A percentile compares a stretch with the other conserved stretches of the same genome.
Evolutionary conservation across 306 rosid genomes (phyloP).

Genomic region (Vigna nakashimae): DNA sequence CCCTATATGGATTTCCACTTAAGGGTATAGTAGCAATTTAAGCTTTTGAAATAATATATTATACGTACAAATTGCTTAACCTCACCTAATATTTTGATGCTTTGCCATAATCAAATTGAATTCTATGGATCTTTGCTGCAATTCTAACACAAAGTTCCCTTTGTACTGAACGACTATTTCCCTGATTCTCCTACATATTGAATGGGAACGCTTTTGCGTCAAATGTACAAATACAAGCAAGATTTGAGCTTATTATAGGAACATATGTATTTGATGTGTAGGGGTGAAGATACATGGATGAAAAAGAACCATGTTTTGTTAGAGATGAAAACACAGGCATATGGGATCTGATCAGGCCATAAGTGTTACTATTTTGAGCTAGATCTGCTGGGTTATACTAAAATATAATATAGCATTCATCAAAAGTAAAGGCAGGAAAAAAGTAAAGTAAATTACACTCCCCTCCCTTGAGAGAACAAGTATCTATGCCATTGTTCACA

Average conservation of each 20-base stretch:
- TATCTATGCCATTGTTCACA: no score
- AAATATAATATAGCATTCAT: not conserved
- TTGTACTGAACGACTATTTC: not conserved
- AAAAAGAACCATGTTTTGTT: not conserved
- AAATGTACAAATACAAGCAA: constrained; percentile 1
- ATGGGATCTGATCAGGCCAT: not conserved
- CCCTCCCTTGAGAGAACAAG: no score
- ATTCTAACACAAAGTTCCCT: constrained; percentile 17
- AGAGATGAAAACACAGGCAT: not conserved
- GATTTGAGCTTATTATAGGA: not conserved
- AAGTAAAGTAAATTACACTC: not conserved
- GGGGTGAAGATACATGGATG: not conserved
- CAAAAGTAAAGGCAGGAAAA: not conserved
- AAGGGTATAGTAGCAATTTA: not conserved
- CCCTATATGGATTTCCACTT: not conserved
- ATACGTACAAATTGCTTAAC: not conserved
- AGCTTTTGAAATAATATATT: constrained; percentile 9
- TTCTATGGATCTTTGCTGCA: constrained; percentile 30
- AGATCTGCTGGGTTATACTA: not conserved
- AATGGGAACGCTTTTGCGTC: not conserved
- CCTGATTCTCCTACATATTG: constrained; percentile 15
- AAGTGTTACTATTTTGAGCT: not conserved
- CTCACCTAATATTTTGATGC: constrained; percentile 32
- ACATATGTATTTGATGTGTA: not conserved
- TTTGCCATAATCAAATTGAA: constrained; percentile 26